Evolutionary conservation across 306 rosid genomes (phyloP).

Genomic region (Psophocarpus tetragonolobus): DNA sequence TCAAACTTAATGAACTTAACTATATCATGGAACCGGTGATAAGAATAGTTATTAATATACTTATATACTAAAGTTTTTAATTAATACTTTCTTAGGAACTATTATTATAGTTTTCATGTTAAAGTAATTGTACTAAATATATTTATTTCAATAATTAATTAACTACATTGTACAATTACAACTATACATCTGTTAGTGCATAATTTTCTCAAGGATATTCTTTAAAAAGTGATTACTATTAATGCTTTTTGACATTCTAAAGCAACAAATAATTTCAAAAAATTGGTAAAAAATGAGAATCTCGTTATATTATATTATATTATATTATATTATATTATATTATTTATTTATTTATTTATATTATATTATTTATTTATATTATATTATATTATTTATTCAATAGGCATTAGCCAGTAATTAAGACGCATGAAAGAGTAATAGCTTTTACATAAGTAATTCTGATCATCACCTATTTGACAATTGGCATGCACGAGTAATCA

Average conservation of each 20-base stretch:
- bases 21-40: too few relatives aligned
- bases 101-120: not conserved
- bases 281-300: too few relatives aligned
- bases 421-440: not conserved
- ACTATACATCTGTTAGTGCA: not conserved
- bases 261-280: not conserved
- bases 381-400: not conserved
- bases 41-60: too few relatives aligned
- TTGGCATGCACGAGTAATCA: conserved; percentile 33
- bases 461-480: not conserved
- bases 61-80: too few relatives aligned
- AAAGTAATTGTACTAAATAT: not conserved
- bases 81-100: not conserved
- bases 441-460: not conserved
- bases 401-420: not conserved
- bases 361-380: too few relatives aligned
- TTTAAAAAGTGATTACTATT: too few relatives aligned
- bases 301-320: too few relatives aligned
- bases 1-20: too few relatives aligned
- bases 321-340: too few relatives aligned
- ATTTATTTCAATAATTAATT: not conserved
- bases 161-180: not conserved
- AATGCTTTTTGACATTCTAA: not conserved
- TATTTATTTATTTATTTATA: too few relatives aligned
- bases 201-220: not conserved